Conservation (phyloP, 495 filamentous ascomycete species). For the Xylaria acuta region DNA sequence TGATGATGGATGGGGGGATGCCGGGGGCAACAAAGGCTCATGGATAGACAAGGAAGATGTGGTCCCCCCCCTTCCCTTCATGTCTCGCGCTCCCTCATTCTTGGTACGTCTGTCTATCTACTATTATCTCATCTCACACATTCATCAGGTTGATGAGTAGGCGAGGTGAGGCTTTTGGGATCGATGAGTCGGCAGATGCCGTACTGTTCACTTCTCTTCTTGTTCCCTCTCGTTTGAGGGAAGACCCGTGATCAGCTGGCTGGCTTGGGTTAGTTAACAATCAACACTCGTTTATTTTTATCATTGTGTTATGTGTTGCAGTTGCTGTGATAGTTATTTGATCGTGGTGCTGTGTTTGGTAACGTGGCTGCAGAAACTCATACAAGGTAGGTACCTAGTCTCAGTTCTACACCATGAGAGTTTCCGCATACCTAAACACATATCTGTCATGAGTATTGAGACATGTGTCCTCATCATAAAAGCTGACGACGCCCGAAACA, state of each 20-base stretch:
- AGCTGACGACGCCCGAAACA: conserved; percentile 10
- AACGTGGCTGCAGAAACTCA: neutral
- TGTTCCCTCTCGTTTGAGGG: neutral
- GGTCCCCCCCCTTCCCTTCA: neutral
- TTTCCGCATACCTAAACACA: neutral
- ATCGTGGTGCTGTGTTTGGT: neutral
- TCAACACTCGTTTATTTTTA: neutral
- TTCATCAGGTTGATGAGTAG: neutral
- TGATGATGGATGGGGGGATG: neutral
- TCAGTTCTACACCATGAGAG: neutral
- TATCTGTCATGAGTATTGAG: neutral
- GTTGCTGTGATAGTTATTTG: neutral
- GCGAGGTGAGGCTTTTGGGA: neutral
- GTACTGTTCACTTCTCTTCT: conserved; percentile 11
- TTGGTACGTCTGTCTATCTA: neutral
- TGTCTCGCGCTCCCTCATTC: neutral
- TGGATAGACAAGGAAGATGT: neutral
- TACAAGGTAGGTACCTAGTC: neutral
- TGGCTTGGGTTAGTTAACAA: conserved; percentile 11
- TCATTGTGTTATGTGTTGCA: neutral
- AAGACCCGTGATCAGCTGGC: conserved; percentile 5
- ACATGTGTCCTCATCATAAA: neutral
- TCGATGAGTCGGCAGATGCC: neutral
- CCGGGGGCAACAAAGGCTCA: neutral
- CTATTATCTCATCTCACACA: neutral